Conservation (phyloP, 805 yeast genomes). For the Tanozyma kutaoensis region DNA sequence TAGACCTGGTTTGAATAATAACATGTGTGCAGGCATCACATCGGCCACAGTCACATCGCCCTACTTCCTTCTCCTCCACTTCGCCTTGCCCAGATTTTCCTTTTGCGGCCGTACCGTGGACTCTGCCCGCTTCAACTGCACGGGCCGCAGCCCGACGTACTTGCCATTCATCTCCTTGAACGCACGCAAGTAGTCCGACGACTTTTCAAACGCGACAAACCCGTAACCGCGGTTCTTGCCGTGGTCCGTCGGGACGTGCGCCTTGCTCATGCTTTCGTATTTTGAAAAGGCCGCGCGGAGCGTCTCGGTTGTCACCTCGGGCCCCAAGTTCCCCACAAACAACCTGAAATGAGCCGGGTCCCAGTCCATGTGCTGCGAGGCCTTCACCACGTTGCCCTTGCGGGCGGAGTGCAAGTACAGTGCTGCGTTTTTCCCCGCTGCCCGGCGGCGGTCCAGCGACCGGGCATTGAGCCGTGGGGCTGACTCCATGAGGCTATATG, state of each 20-base stretch:
- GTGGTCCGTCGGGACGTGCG: conserved; percentile 44
- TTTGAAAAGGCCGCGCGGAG: conserved; percentile 40
- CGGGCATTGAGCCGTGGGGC: too few relatives aligned
- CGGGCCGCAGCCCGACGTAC: conserved; percentile 63
- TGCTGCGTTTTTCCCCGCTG: conserved; percentile 37
- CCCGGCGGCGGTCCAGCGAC: conserved; percentile 43
- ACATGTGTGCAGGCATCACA: too few relatives aligned
- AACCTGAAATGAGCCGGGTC: conserved; percentile 58
- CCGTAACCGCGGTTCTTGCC: conserved; percentile 56
- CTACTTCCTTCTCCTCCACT: conserved; percentile 1
- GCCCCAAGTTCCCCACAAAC: conserved; percentile 65
- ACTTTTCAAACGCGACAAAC: conserved; percentile 51
- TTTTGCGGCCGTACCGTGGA: conserved; percentile 13
- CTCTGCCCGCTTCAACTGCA: conserved; percentile 53
- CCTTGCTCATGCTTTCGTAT: conserved; percentile 42
- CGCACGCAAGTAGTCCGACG: conserved; percentile 58
- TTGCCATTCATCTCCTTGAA: conserved; percentile 69
- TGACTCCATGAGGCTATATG: too few relatives aligned
- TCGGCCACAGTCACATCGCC: background rate
- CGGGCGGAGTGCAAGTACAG: conserved; percentile 22
- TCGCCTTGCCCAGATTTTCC: too few relatives aligned
- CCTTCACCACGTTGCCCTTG: too few relatives aligned
- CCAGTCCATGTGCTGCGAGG: too few relatives aligned
- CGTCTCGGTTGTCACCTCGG: conserved; percentile 48
- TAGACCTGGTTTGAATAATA: too few relatives aligned